These are phyloP conservation scores for Termitomyces sp. DNA, from an alignment of 768 basidiomycete species.

Conservation along the genomic window DNA sequence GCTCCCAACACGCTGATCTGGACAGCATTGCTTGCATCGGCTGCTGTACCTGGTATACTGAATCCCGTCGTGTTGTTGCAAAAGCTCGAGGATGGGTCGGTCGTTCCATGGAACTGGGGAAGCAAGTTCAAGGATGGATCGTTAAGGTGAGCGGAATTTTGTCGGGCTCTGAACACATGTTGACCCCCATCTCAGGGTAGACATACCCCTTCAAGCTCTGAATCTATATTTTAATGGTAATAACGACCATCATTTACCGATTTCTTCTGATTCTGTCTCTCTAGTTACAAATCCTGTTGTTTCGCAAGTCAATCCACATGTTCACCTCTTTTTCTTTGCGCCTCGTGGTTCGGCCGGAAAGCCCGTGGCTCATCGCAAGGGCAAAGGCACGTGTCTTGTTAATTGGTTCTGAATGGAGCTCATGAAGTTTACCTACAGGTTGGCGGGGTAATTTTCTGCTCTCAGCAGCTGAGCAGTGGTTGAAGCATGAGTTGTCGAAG, in stretches of 20 bases:
- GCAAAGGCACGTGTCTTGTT: slow-evolving; percentile 60
- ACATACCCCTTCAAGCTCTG: slow-evolving; percentile 88
- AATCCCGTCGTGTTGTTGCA: slow-evolving; percentile 96
- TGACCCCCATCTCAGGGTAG: slow-evolving; percentile 53
- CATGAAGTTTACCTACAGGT: slow-evolving; percentile 36
- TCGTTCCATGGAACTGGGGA: slow-evolving; percentile 94
- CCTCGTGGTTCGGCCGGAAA: slow-evolving; percentile 85
- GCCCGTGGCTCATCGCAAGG: slow-evolving; percentile 92
- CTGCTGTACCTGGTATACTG: slow-evolving; percentile 92
- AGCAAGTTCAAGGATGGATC: slow-evolving; percentile 93
- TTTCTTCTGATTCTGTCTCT: slow-evolving; percentile 7
- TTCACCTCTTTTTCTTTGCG: slow-evolving; percentile 94
- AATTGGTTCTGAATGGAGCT: background rate
- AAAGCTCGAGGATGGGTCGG: slow-evolving; percentile 73
- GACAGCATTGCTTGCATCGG: slow-evolving; percentile 81
- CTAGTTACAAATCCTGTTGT: slow-evolving; percentile 90
- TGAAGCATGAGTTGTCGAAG: slow-evolving; percentile 94
- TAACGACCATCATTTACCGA: background rate
- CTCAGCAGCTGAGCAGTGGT: slow-evolving; percentile 90
- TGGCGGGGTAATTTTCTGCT: slow-evolving; percentile 96
- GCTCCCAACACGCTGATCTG: slow-evolving; percentile 91
- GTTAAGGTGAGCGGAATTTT: slow-evolving; percentile 49
- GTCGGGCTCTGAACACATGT: background rate
- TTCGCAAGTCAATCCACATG: slow-evolving; percentile 89
- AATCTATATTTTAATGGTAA: slow-evolving; percentile 88